Evolutionary conservation across 139 green algal species (phyloP), one percentile per base, ranked within the genome.

Genomic region (Haematococcus lacustris): DNA sequence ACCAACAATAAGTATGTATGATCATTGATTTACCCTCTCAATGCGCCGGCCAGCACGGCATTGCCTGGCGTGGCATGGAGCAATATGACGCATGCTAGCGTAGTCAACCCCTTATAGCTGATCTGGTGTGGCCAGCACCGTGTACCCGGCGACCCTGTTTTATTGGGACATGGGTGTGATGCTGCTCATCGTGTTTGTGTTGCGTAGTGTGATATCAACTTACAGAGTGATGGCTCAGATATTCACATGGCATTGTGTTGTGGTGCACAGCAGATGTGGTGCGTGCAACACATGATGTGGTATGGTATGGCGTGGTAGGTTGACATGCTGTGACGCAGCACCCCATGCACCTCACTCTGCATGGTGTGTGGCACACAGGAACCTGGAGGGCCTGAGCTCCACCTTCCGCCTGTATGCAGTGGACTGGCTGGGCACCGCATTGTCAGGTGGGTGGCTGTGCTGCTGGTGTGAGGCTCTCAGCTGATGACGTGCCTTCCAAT

Each of bases 391-490:
- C 2, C 70, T 97, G 25, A 50, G 76, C 17, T 28, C 64, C 3
- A 50, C 76, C 7, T 32, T 91, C 71, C 68, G 77, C 9, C 40
- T 91, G n/a, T 87, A 86, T 71, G 78, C 80, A 0, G 81, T 96
- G 3, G 91, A 97, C 80, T 92, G 87, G 76, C 79, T 97, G 25
- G 91, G 91, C 51, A 96, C 89, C 6, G 91, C 17, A 17, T 83
- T 94, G 41, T 93, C 86, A 51, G 89, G 82, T 77, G 70, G 9
- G 66, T n/a, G n/a, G n/a, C n/a, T 0, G 6, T 13, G 13, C 33
- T 21, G 26, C 40, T 73, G 39, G 1, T 57, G 47, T 21, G 13
- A 13, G 25, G 60, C 17, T 35, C 17, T 21, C 17, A n/a, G 17
- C 13, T 21, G 30, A n/a, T 67, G 13, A 35, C n/a, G 25, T 40